Evolutionary conservation across 176 grass and related monocot genomes (phyloP).

Genomic region (Saccharum spontaneum): DNA sequence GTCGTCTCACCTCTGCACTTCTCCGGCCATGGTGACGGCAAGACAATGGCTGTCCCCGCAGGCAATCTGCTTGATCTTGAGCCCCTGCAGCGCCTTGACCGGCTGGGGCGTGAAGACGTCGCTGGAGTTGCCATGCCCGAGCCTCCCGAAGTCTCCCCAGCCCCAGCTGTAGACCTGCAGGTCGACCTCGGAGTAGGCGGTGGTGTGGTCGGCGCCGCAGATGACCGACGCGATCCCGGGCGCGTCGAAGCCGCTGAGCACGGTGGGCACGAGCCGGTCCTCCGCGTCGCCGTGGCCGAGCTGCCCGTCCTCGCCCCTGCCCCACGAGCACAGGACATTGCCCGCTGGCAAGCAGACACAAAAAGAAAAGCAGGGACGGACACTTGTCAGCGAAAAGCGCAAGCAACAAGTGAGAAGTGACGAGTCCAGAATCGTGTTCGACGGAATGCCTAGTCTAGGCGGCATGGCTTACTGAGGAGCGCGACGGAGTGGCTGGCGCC

Average conservation of each 20-base stretch:
- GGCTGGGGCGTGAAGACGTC: constrained; percentile 96
- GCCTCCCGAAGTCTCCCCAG: constrained; percentile 96
- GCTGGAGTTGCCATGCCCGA: constrained; percentile 91
- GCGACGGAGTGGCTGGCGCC: constrained; percentile 97
- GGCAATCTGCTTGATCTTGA: constrained; percentile 95
- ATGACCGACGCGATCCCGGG: constrained; percentile 66
- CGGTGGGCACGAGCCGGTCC: constrained; percentile 79
- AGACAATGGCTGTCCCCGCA: constrained; percentile 98
- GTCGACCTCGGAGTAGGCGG: constrained; percentile 77
- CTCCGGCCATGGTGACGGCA: constrained; percentile 73
- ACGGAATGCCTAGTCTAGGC: neutral
- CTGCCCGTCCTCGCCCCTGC: constrained; percentile 97
- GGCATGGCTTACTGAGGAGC: constrained; percentile 65
- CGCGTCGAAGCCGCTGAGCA: constrained; percentile 67
- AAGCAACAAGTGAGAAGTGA: neutral
- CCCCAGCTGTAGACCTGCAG: constrained; percentile 95
- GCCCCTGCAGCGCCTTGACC: constrained; percentile 80
- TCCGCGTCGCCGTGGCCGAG: constrained; percentile 95
- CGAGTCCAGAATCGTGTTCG: neutral
- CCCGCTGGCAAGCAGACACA: constrained; percentile 51
- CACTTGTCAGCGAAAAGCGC: neutral
- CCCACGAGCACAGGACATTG: constrained; percentile 90
- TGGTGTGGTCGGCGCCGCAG: constrained; percentile 98
- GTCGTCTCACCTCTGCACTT: constrained; percentile 73
- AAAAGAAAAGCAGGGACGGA: neutral